Base-by-base conservation (phyloP, 306 rosid species). In the Arachis hypogaea region DNA sequence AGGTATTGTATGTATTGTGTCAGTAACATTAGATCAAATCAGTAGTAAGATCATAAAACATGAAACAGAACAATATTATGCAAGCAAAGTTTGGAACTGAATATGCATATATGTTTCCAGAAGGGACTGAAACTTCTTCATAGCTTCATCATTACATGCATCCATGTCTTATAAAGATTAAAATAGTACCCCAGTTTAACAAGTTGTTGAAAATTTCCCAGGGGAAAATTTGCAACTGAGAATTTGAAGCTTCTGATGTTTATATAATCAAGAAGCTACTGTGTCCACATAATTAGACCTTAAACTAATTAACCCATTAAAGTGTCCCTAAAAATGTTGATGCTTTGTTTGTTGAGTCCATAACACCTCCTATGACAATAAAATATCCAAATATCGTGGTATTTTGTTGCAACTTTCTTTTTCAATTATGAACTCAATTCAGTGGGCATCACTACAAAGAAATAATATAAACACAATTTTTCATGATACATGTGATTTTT, bases 51-150 rank as follows among this genome's bases (percentile, higher is more conserved):
- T 79, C 78, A 80, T 30, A 77, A 59, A 75, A 8, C 41, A 58
- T 14, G 14, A 14, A 30, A 30, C 36, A 81, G 33, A 67, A 59
- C 78, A 72, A 5, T 67, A 57, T 5, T 71, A 42, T 58, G 57
- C 56, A 77, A 81, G 59, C 7, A 33, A 55, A 68, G 42, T 30
- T 75, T 29, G 0, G 14, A 30, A 30, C 36, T 55, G 9, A 63
- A 44, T 29, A 71, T 45, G 56, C 83, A 85, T 52, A 88, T 97
- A 88, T 65, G 89, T 80, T 46, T 88, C 94, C 90, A 91, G 68
- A 51, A 91, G 71, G 80, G 86, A 55, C 77, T 82, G 80, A 65
- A 94, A 56, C 80, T 91, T 91, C 86, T 82, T 88, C 69, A 94
- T 64, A 62, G 98, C 96, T 66, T 91, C 96, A 65, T 79, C 87